Evolutionary conservation across 768 basidiomycete species (phyloP).

Genomic region (Collybia mongolica): DNA sequence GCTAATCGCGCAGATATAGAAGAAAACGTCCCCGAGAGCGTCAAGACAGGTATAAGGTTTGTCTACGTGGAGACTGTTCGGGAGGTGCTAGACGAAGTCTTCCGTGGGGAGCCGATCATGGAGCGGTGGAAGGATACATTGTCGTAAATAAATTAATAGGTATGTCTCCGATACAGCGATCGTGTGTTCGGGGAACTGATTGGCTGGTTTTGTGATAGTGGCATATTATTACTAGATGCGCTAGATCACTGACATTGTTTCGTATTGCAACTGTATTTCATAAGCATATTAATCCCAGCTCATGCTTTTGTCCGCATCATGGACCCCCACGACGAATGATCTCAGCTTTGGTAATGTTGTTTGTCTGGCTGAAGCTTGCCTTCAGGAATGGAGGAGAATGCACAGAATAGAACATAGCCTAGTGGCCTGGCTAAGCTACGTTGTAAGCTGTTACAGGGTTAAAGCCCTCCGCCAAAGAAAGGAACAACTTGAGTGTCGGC

Average conservation of each 20-base stretch:
- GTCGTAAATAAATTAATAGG: conserved; percentile 7
- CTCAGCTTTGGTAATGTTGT: no score
- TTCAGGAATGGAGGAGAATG: no score
- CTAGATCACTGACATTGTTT: conserved; percentile 9
- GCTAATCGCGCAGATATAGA: conserved; percentile 94
- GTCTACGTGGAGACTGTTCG: conserved; percentile 94
- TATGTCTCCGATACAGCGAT: conserved; percentile 7
- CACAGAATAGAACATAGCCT: no score
- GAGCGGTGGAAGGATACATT: conserved; percentile 69
- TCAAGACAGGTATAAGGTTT: conserved; percentile 92
- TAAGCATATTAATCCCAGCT: conserved; percentile 10
- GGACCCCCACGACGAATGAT: no score
- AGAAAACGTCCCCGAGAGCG: conserved; percentile 94
- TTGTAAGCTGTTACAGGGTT: no score
- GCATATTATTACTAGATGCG: conserved; percentile 10
- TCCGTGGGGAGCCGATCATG: conserved; percentile 55
- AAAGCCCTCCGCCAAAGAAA: no score
- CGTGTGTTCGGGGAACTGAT: background rate
- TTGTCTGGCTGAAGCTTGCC: no score
- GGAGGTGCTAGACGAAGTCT: conserved; percentile 88
- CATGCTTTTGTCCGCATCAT: background rate
- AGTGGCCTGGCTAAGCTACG: no score
- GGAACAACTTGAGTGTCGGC: no score
- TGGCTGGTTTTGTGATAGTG: background rate
- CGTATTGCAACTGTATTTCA: conserved; percentile 15